Evolutionary conservation across 2,329 filamentous ascomycete genomes (phyloP), one percentile per base, ranked within the genome.

Genomic region (Monosporascus sp.): DNA sequence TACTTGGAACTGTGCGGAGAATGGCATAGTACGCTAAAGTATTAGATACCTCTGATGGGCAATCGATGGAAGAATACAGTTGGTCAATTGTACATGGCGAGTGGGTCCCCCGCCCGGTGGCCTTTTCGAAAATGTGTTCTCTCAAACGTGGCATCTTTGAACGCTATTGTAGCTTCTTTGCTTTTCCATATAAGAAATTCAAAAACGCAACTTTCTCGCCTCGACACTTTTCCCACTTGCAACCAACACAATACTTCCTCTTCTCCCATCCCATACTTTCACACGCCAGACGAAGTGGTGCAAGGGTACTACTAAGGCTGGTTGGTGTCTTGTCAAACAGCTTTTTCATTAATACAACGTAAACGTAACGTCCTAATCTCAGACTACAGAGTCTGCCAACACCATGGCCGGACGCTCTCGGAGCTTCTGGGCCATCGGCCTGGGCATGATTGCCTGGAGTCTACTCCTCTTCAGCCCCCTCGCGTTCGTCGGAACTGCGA

Each of bases 361-460:
- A 34, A 34, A 34, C 31, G 31, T 11, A 36, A 44, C 24, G 31
- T 51, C 27, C 41, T 31, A 5, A 34, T 14, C 14, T 37, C 49
- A 51, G 31, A 37, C 49, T 51, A 44, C 6, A 38, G 49, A 57
- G 52, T 54, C 52, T 48, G 48, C 50, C 25, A 51, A 36, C 56
- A 61, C 60, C 57, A 80, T 80, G 77, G 75, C 77, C 74, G 73
- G 74, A 67, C 74, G 77, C 69, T 85, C 84, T 70, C 75, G 81
- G 78, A 79, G 82, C 78, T 79, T 83, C 75, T 78, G 87, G 82
- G 81, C 84, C 81, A 71, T 92, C 78, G 78, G 86, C 85, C 79
- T 97, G 81, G 91, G 90, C 83, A 77, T 94, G 71, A 79, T 96
- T 74, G 86, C 92, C 77, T 97, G 96, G 80, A 87, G 97, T 66